phyloP scores from a whole-genome alignment of 2,329 filamentous ascomycete species.

The Botrytis sinoallii region DNA sequence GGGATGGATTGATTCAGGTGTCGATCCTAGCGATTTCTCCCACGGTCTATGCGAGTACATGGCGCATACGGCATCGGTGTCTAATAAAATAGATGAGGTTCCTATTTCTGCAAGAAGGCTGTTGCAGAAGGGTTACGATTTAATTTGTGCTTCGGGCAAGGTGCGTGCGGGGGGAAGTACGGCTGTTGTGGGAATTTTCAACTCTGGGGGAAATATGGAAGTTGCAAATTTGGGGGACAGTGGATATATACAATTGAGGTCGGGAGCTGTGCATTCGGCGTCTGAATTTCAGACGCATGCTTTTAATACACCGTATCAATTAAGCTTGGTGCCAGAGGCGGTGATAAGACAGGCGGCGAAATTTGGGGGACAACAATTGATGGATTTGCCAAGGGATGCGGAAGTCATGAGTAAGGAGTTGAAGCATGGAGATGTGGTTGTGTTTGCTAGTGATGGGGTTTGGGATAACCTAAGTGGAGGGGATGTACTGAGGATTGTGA shows the following conservation, averaged over 20 bases:
- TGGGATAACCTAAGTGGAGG: conserved; percentile 95
- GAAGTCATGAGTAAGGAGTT: conserved; percentile 73
- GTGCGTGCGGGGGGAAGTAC: conserved; percentile 87
- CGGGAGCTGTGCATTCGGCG: conserved; percentile 79
- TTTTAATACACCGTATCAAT: conserved; percentile 96
- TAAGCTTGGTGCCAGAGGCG: conserved; percentile 79
- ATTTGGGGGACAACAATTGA: conserved; percentile 78
- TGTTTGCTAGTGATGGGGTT: conserved; percentile 92
- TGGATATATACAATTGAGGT: conserved; percentile 81
- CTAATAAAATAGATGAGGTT: conserved; percentile 32
- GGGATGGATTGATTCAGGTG: conserved; percentile 87
- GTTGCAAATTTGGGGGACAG: conserved; percentile 95
- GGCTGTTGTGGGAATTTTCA: conserved; percentile 79
- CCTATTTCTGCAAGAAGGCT: conserved; percentile 63
- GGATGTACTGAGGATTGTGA: conserved; percentile 79
- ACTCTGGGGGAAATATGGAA: conserved; percentile 71
- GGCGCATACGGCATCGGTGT: conserved; percentile 63
- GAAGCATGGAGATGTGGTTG: conserved; percentile 86
- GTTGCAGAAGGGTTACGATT: conserved; percentile 81
- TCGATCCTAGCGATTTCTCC: conserved; percentile 93
- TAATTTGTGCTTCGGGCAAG: conserved; percentile 68
- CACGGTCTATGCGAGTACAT: conserved; percentile 93
- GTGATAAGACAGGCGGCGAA: conserved; percentile 76
- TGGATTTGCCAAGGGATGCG: conserved; percentile 81
- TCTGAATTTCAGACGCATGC: conserved; percentile 89